phyloP scores from a whole-genome alignment of 1,139 yeast genomes.

The Wickerhamomyces sp. region DNA sequence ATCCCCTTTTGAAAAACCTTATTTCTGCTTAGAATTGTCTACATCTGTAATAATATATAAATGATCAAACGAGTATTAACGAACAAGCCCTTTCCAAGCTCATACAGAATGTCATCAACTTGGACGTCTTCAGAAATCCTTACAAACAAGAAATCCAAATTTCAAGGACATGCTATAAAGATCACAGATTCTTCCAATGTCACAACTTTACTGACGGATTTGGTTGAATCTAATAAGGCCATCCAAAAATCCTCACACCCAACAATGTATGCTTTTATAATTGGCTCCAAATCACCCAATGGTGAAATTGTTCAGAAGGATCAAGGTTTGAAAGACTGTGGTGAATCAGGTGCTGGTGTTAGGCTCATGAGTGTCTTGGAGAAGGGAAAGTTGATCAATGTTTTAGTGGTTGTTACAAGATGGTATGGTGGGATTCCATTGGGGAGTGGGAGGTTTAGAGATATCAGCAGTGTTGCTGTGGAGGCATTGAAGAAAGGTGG shows the following conservation, averaged over 20 bases:
- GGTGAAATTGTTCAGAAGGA: conserved; percentile 23
- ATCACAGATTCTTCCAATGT: conserved; percentile 36
- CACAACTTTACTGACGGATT: conserved; percentile 31
- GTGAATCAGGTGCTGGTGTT: conserved; percentile 63
- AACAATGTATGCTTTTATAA: conserved; percentile 65
- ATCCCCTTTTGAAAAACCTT: no score
- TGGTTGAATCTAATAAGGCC: conserved; percentile 39
- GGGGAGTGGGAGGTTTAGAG: conserved; percentile 61
- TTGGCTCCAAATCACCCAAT: conserved; percentile 27
- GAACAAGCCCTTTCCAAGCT: neutral
- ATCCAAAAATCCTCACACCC: conserved; percentile 57
- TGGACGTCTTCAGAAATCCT: conserved; percentile 8
- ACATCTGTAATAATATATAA: neutral
- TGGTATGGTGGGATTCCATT: conserved; percentile 73
- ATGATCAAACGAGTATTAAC: neutral
- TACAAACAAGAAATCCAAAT: conserved; percentile 45
- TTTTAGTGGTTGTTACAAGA: conserved; percentile 57
- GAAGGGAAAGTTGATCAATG: conserved; percentile 42
- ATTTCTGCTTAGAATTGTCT: neutral
- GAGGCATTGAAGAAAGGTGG: conserved; percentile 32
- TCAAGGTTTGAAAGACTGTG: conserved; percentile 54
- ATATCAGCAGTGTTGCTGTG: conserved; percentile 48
- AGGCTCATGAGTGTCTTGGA: conserved; percentile 47
- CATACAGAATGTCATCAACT: neutral
- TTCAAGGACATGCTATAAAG: conserved; percentile 51